These are phyloP conservation scores for Aspergillus terreus DNA, from an alignment of 2,329 filamentous ascomycete species.

Conservation along the genomic window DNA sequence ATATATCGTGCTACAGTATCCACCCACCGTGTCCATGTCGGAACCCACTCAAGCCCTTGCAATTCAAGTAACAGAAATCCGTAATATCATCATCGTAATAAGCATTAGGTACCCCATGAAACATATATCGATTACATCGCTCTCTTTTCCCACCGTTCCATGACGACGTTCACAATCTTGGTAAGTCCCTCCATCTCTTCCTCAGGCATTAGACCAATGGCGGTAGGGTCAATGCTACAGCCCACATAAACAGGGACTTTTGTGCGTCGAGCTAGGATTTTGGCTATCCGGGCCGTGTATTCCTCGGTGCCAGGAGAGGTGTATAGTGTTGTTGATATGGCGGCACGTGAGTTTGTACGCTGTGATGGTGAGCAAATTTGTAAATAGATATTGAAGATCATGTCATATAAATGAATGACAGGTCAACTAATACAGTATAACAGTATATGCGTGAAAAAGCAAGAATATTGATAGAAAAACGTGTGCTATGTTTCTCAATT, in stretches of 20 bases:
- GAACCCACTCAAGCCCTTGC: no score
- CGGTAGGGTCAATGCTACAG: constrained; percentile 76
- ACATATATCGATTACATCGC: neutral
- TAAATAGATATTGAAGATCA: neutral
- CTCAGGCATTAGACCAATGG: constrained; percentile 75
- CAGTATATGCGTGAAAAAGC: no score
- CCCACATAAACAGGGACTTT: constrained; percentile 81
- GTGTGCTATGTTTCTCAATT: neutral
- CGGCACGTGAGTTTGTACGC: constrained; percentile 48
- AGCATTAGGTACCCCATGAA: neutral
- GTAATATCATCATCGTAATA: neutral
- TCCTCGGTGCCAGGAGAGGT: constrained; percentile 70
- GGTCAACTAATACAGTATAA: neutral
- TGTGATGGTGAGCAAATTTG: constrained; percentile 18
- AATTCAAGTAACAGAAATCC: neutral
- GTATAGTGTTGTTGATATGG: constrained; percentile 73
- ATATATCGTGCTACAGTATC: no score
- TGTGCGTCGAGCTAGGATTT: constrained; percentile 71
- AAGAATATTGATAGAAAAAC: no score
- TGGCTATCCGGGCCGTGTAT: constrained; percentile 80
- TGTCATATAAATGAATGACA: neutral
- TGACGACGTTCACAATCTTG: constrained; percentile 67
- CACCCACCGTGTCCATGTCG: neutral
- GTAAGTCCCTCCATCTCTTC: constrained; percentile 91
- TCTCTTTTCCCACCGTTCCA: constrained; percentile 44